Evolutionary conservation across 352 stramenopile species (phyloP), one percentile per base, ranked within the genome.

Genomic region (Globisporangium spinosum): DNA sequence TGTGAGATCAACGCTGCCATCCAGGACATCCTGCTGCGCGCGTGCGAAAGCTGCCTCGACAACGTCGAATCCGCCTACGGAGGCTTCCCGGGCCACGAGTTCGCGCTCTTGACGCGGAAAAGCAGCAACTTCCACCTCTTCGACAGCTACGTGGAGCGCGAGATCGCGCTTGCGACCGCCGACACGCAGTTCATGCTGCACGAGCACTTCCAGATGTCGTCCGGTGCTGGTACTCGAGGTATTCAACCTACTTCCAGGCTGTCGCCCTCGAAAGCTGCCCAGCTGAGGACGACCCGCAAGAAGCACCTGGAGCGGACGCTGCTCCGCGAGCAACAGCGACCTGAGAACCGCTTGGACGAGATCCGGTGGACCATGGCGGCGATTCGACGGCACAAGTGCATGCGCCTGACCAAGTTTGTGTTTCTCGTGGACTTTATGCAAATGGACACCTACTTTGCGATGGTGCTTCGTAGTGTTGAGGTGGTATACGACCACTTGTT

Each of bases 351-450:
- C 0, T 20, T 86, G 20, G 77, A 85, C 32, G 71, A 89, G 32
- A 87, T 91, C 62, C 78, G 78, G 2, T 93, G 85, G 85, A 91
- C 83, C 1, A 72, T 91, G 58, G 85, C 83, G 7, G 83, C 85
- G 1, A 89, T 91, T 20, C 80, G 75, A 45, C 75, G 85, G 0
- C 72, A 82, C 5, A 83, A 80, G 22, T 93, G 85, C 53, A 62
- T 65, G 6, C 77, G 88, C 27, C 64, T 93, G 8, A 75, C 82
- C 2, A 83, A 76, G 43, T 91, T 93, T 40, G 68, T 85, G 12
- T 69, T 38, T 0, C 59, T 91, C 0, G 62, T 91, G 0, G 83
- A 86, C 29, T 91, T 90, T 55, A 72, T 93, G 59, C 55, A 82
- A 13, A 32, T 91, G 13, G 83, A 91, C 25, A 62, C 49, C 10